Percentiles rank a stretch among this genome's conserved stretches.
Conservation (phyloP, 257 asterid species). For the Solanum dulcamara region DNA sequence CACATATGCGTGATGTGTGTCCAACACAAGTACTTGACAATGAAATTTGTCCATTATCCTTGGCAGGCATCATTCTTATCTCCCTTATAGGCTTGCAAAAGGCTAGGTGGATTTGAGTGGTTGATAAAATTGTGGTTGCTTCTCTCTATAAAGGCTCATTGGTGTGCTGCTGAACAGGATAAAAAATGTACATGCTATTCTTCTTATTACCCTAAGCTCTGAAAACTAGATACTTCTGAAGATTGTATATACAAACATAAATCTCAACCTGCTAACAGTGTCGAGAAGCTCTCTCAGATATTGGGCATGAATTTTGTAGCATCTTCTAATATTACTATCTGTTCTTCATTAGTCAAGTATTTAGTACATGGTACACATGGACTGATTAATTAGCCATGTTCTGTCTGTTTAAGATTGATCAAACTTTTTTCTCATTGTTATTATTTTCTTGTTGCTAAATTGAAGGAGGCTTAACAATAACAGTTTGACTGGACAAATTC, state of each 20-base stretch:
- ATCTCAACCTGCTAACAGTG: not conserved
- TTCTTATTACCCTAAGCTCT: not conserved
- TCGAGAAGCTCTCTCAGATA: not conserved
- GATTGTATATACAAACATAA: not conserved
- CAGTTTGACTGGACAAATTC: conserved; percentile 52
- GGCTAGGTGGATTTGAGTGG: not conserved
- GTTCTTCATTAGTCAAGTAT: not conserved
- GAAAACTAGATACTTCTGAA: not conserved
- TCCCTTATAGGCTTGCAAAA: not conserved
- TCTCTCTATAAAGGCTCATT: not conserved
- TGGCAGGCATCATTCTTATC: not conserved
- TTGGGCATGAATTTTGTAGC: not conserved
- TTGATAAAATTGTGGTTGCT: not conserved
- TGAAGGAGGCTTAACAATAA: conserved; percentile 94
- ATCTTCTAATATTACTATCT: not conserved
- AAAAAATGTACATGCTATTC: not conserved
- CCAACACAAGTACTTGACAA: not conserved
- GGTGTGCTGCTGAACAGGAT: not conserved
- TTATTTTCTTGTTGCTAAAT: not conserved
- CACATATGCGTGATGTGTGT: not conserved
- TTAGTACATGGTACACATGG: not conserved
- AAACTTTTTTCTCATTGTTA: not conserved
- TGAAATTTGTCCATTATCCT: not conserved
- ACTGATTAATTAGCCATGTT: not conserved
- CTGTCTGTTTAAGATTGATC: not conserved